These are phyloP conservation scores for Coffea eugenioides DNA, from an alignment of 257 asterid genomes.

Conservation along the genomic window DNA sequence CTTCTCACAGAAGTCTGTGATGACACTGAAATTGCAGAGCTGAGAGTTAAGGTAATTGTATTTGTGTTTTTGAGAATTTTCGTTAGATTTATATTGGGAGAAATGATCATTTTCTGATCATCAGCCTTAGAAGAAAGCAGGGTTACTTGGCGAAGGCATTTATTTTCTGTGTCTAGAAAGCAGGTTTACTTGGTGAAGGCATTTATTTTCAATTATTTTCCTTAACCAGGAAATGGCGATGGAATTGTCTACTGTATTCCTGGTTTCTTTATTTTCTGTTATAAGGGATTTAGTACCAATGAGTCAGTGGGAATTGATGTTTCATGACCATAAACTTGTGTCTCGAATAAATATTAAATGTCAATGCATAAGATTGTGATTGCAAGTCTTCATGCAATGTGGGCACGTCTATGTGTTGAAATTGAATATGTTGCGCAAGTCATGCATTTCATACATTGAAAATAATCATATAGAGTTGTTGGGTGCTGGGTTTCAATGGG, in stretches of 20 bases:
- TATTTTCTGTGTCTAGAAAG: not conserved
- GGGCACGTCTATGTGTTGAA: not conserved
- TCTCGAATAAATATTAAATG: not conserved
- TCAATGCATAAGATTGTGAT: not conserved
- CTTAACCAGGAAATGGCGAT: not conserved
- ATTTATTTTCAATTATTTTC: not conserved
- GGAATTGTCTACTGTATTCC: not conserved
- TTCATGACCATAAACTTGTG: not conserved
- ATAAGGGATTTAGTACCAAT: not conserved
- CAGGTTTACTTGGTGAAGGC: not conserved
- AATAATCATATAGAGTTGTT: not conserved
- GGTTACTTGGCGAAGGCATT: not conserved
- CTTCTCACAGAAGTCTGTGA: slow-evolving; percentile 71
- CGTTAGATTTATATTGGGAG: not conserved
- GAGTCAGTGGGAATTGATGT: not conserved
- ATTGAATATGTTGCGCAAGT: not conserved
- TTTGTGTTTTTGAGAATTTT: not conserved
- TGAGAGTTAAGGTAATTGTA: slow-evolving; percentile 64
- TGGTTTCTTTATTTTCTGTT: not conserved
- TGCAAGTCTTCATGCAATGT: not conserved
- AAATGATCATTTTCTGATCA: not conserved
- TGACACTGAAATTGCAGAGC: slow-evolving; percentile 75
- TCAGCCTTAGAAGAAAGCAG: not conserved
- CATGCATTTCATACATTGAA: not conserved
- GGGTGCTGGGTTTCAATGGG: not conserved